Evolutionary conservation across 2,329 filamentous ascomycete species (phyloP), one percentile per base, ranked within the genome.

Genomic region (Kalmusia sp.): DNA sequence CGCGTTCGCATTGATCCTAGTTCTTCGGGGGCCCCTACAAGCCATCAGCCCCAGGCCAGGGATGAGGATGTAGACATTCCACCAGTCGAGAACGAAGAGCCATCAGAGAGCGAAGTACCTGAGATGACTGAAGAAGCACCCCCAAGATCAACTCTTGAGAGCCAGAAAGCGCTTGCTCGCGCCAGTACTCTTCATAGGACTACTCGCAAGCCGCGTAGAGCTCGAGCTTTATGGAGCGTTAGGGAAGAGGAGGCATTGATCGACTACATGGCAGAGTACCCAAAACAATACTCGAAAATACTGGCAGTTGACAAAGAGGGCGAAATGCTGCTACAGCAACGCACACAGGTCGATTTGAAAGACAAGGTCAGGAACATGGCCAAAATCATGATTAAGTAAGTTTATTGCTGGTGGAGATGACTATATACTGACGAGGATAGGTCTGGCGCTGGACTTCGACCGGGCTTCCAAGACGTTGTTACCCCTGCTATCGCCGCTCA

Each of bases 291-390:
- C 75, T 57, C 81, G 2, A 22, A 47, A 0, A 83, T 89, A 39
- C 34, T 68, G 4, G 37, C 51, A 19, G 30, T 59, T n/a, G 70
- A 73, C 43, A 30, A 39, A 6, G 37, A 54, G 1, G 58, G 60
- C 0, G 28, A 49, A 9, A 67, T 71, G 35, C 38, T 67, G 8
- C 49, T 74, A 17, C 62, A 71, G 9, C 58, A 67, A 3, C 75
- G 84, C 2, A 74, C 68, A 5, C 81, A 86, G 54, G 81, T 84
- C 2, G 80, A 83, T 38, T 55, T 86, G 6, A 79, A 79, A 56
- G 77, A 79, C 39, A 79, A 79, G 55, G 76, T 69, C 11, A 63
- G 74, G 43, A 77, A 69, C 37, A 73, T 79, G 65, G 73, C 75
- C 9, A 52, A 70, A 6, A 68, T 63, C 34, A 76, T 69, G 69